phyloP scores from a whole-genome alignment of 495 filamentous ascomycete genomes.

The Lasiosphaeria ovina region DNA sequence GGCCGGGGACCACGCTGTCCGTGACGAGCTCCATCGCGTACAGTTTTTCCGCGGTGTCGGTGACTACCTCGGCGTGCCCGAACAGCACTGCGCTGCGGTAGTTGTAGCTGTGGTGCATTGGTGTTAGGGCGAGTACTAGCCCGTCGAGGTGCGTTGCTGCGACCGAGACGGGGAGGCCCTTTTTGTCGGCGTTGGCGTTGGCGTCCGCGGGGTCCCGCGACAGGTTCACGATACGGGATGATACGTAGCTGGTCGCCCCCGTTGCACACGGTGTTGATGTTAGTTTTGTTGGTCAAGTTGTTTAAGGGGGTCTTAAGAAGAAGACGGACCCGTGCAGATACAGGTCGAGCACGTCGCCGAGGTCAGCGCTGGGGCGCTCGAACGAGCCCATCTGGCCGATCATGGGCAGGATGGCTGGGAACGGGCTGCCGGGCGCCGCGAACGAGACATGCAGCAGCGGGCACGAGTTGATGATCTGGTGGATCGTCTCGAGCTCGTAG shows the following conservation, averaged over 20 bases:
- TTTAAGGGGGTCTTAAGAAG: neutral
- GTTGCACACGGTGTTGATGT: neutral
- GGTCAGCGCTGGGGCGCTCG: constrained; percentile 57
- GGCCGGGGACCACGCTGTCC: constrained; percentile 63
- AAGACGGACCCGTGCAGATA: constrained; percentile 70
- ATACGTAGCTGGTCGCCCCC: constrained; percentile 55
- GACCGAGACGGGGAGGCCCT: constrained; percentile 64
- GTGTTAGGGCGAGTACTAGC: constrained; percentile 71
- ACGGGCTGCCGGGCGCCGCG: constrained; percentile 59
- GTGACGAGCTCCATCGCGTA: constrained; percentile 85
- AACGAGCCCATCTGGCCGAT: constrained; percentile 81
- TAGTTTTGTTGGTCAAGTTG: neutral
- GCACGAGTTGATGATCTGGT: constrained; percentile 73
- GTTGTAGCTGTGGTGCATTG: constrained; percentile 81
- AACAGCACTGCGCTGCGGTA: constrained; percentile 82
- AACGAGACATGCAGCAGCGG: constrained; percentile 86
- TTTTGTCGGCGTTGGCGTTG: constrained; percentile 1
- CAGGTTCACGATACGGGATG: constrained; percentile 72
- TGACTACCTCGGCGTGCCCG: constrained; percentile 69
- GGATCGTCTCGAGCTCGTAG: constrained; percentile 75
- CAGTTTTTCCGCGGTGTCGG: constrained; percentile 66
- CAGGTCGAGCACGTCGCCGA: constrained; percentile 67
- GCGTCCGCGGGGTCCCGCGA: constrained; percentile 48
- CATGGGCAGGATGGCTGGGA: constrained; percentile 82
- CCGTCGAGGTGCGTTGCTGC: constrained; percentile 66